Conservation (phyloP, 192 early-diverging fungal species). For the Geosiphon pyriformis region DNA sequence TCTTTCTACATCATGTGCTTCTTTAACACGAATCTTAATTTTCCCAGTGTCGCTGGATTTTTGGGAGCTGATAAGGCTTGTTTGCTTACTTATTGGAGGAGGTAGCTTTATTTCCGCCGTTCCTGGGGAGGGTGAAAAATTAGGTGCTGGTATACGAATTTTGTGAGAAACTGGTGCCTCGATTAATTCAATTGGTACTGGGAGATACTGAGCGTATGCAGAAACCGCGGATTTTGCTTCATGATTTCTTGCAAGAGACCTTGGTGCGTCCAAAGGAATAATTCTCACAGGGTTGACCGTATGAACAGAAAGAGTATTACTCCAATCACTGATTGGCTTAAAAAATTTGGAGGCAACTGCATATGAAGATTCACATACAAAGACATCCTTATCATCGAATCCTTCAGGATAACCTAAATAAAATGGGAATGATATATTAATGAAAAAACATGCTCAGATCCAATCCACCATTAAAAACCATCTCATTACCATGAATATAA, state of each 20-base stretch:
- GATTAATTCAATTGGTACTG: neutral
- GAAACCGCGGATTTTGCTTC: neutral
- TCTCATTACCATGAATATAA: constrained; percentile 25
- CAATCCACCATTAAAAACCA: too few species aligned
- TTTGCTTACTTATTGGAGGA: neutral
- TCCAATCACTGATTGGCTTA: neutral
- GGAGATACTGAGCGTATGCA: neutral
- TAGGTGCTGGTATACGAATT: neutral
- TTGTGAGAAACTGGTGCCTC: neutral
- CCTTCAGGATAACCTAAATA: neutral
- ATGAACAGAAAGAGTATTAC: neutral
- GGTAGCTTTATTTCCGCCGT: neutral
- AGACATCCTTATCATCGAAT: constrained; percentile 35
- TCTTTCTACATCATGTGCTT: neutral
- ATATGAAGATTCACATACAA: constrained; percentile 33
- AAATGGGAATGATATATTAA: neutral
- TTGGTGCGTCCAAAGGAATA: neutral
- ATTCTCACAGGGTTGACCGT: neutral
- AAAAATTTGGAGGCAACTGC: constrained; percentile 12
- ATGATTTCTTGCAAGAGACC: neutral
- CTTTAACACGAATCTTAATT: neutral
- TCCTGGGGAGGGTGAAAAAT: neutral
- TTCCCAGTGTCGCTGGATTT: neutral
- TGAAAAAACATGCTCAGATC: neutral
- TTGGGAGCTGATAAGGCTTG: neutral